Evolutionary conservation across 75 land plant genomes (phyloP).

Genomic region (Sequoiadendron giganteum): DNA sequence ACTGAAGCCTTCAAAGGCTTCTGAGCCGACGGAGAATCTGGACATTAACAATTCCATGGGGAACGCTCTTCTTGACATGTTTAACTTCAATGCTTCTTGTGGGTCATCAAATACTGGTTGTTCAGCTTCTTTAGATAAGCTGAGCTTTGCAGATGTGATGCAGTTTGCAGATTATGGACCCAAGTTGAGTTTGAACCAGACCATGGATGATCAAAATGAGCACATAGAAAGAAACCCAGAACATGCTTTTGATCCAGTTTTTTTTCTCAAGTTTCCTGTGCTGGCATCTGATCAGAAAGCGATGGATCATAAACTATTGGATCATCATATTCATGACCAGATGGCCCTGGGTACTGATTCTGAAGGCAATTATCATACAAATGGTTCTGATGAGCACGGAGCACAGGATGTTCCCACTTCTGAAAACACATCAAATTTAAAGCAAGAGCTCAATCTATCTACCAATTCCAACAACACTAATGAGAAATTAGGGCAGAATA

Average conservation of each 20-base stretch:
- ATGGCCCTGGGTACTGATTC: constrained; percentile 3
- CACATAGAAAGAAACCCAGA: constrained; percentile 5
- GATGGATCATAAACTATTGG: background rate
- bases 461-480: background rate
- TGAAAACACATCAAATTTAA: constrained; percentile 8
- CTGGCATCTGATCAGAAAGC: constrained; percentile 18
- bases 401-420: background rate
- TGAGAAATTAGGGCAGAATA: background rate
- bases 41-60: constrained; percentile 10
- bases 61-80: constrained; percentile 12
- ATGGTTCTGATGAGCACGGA: constrained; percentile 2
- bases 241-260: constrained; percentile 44
- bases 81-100: background rate
- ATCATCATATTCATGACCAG: constrained; percentile 4
- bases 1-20: background rate
- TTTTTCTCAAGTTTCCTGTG: constrained; percentile 59
- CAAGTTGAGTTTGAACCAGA: constrained; percentile 29
- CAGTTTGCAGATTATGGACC: constrained; percentile 69
- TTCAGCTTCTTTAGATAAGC: constrained; percentile 29
- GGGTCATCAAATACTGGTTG: background rate
- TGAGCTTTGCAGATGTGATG: constrained; percentile 69
- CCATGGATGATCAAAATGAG: constrained; percentile 9
- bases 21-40: background rate
- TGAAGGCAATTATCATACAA: background rate
- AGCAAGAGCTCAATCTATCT: constrained; percentile 11